These are phyloP conservation scores for Cytospora piceae DNA, from an alignment of 2,329 filamentous ascomycete genomes.

Conservation along the genomic window DNA sequence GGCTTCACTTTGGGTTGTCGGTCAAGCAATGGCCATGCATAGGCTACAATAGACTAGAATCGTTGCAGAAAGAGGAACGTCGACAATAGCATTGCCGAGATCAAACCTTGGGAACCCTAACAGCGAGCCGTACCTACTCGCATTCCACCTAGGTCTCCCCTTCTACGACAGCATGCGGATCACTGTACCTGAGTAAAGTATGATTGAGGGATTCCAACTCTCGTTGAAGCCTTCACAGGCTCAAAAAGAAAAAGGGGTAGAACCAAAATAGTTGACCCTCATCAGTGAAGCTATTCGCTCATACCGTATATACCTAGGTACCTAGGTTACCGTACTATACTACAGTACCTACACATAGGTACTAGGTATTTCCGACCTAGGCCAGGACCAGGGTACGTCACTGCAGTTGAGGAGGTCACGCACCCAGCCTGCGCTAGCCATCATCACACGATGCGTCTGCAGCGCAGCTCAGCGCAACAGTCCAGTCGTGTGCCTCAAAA, in stretches of 20 bases:
- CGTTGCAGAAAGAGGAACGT: background rate
- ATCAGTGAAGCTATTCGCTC: conserved; percentile 22
- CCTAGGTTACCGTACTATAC: background rate
- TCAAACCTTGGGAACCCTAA: background rate
- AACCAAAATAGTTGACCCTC: background rate
- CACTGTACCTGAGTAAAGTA: too few relatives aligned
- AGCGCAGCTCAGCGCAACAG: conserved; percentile 2
- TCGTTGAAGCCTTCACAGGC: background rate
- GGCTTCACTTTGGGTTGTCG: background rate
- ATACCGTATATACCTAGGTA: background rate
- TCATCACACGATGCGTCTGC: conserved; percentile 26
- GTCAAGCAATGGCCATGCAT: background rate
- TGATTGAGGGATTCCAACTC: background rate
- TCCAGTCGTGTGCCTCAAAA: conserved; percentile 27
- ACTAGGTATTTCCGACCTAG: conserved; percentile 1
- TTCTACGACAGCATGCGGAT: background rate
- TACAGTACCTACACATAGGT: background rate
- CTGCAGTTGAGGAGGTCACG: conserved; percentile 20
- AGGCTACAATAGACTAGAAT: background rate
- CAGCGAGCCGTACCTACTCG: background rate
- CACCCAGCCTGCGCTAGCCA: conserved; percentile 25
- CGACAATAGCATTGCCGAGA: background rate
- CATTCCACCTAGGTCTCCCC: background rate
- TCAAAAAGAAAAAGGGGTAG: background rate
- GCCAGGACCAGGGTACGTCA: conserved; percentile 25